These are phyloP conservation scores for Trichosanthes cucumerina DNA, from an alignment of 306 rosid species.

Conservation along the genomic window DNA sequence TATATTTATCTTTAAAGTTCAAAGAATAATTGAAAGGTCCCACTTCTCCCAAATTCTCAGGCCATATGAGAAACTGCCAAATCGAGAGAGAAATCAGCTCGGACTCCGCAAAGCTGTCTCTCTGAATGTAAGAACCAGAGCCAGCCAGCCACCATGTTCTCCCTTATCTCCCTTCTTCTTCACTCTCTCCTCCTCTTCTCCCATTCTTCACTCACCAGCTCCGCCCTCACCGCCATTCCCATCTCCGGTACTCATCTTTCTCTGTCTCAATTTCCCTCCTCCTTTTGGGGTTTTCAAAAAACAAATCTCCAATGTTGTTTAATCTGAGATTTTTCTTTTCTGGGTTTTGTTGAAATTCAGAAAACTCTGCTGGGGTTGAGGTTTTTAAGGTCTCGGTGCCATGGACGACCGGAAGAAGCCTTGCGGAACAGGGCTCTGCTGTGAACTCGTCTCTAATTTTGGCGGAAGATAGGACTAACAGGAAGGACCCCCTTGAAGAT, in stretches of 20 bases:
- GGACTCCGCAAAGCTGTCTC: background rate
- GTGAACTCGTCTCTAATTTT: conserved; percentile 39
- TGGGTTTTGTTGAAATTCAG: background rate
- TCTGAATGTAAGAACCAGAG: conserved; percentile 6
- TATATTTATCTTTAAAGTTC: background rate
- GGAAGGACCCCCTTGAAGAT: conserved; percentile 41
- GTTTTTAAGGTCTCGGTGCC: conserved; percentile 12
- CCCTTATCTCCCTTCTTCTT: conserved; percentile 4
- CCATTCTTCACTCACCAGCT: conserved; percentile 10
- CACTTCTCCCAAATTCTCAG: background rate
- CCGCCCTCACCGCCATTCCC: background rate
- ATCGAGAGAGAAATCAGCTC: background rate
- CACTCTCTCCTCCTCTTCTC: conserved; percentile 11
- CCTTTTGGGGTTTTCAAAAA: background rate
- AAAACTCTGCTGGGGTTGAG: conserved; percentile 13
- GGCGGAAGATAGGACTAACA: conserved; percentile 40
- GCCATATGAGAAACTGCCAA: background rate
- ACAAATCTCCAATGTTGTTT: background rate
- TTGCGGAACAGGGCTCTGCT: conserved; percentile 13
- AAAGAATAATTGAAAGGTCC: background rate
- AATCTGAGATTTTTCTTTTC: background rate
- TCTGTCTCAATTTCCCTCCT: background rate
- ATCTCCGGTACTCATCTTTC: background rate
- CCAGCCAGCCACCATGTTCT: conserved; percentile 23
- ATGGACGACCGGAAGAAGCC: conserved; percentile 47